Percentiles rank a stretch among this genome's conserved stretches.
These are phyloP conservation scores for Candida nanaspora DNA, from an alignment of 805 yeast genomes.

Conservation along the genomic window DNA sequence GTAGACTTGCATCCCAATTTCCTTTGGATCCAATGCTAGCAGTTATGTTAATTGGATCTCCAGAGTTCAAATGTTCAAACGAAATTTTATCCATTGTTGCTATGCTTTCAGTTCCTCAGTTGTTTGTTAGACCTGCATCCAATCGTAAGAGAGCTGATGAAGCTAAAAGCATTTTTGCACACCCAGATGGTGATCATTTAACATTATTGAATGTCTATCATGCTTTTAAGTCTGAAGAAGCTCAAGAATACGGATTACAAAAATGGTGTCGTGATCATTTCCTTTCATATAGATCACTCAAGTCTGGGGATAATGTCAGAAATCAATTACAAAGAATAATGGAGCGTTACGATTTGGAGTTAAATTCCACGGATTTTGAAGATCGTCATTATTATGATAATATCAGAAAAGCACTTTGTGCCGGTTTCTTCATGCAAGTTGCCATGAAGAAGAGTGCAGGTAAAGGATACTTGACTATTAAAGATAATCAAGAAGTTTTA, in stretches of 20 bases:
- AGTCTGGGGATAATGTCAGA: slow-evolving; percentile 82
- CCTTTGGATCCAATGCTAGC: slow-evolving; percentile 96
- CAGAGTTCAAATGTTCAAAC: slow-evolving; percentile 79
- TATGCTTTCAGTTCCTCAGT: slow-evolving; percentile 84
- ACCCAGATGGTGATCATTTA: slow-evolving; percentile 92
- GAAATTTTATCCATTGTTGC: slow-evolving; percentile 87
- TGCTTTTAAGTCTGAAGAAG: slow-evolving; percentile 73
- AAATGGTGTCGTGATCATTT: slow-evolving; percentile 93
- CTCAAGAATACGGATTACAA: slow-evolving; percentile 53
- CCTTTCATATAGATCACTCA: slow-evolving; percentile 74
- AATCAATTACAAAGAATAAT: slow-evolving; percentile 75
- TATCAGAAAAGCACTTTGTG: slow-evolving; percentile 75
- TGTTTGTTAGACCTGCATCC: slow-evolving; percentile 87
- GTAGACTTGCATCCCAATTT: slow-evolving; percentile 85
- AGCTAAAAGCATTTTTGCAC: slow-evolving; percentile 79
- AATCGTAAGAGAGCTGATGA: slow-evolving; percentile 90
- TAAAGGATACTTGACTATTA: slow-evolving; percentile 83
- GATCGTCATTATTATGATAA: slow-evolving; percentile 64
- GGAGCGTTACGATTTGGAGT: slow-evolving; percentile 71
- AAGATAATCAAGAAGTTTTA: slow-evolving; percentile 93
- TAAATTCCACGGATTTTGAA: slow-evolving; percentile 61
- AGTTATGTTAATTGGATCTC: slow-evolving; percentile 83
- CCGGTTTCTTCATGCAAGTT: slow-evolving; percentile 98
- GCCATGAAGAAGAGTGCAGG: slow-evolving; percentile 84
- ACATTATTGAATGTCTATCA: slow-evolving; percentile 84